A percentile compares a stretch with the other conserved stretches of the same genome.
Conservation (phyloP, 495 filamentous ascomycete species). For the Penicillium argentinense region DNA sequence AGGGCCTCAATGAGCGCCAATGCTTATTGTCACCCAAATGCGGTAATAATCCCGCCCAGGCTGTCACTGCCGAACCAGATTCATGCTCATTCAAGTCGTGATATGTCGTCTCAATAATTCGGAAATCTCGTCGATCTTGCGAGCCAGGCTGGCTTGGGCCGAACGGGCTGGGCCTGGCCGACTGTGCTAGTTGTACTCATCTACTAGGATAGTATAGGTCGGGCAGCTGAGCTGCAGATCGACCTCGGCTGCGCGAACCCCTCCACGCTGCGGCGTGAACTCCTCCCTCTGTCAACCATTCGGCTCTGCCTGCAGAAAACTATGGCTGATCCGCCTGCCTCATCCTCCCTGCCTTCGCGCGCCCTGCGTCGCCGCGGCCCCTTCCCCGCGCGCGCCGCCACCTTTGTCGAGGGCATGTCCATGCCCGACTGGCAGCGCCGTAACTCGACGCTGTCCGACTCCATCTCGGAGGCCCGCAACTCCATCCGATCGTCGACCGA, state of each 20-base stretch:
- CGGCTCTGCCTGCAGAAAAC: too few relatives aligned
- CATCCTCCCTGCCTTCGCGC: slow-evolving; percentile 10
- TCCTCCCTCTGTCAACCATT: background rate
- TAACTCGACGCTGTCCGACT: slow-evolving; percentile 75
- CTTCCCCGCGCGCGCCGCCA: slow-evolving; percentile 40
- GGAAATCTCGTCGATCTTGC: too few relatives aligned
- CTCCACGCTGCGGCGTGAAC: slow-evolving; percentile 6
- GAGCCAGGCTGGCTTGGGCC: too few relatives aligned
- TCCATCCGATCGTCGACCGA: slow-evolving; percentile 71
- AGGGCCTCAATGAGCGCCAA: too few relatives aligned
- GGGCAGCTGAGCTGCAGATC: background rate
- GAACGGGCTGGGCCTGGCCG: too few relatives aligned
- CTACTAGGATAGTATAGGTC: background rate
- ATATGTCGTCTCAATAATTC: too few relatives aligned
- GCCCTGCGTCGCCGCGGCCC: slow-evolving; percentile 41
- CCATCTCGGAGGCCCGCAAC: slow-evolving; percentile 62
- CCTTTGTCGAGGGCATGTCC: slow-evolving; percentile 31
- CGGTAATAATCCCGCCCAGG: too few relatives aligned
- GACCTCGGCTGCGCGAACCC: slow-evolving; percentile 9
- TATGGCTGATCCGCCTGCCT: slow-evolving; percentile 21
- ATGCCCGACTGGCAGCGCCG: slow-evolving; percentile 52
- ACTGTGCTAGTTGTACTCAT: too few relatives aligned
- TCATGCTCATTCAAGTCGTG: too few relatives aligned
- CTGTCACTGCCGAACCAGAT: too few relatives aligned
- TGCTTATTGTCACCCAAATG: too few relatives aligned